Evolutionary conservation across 2,329 filamentous ascomycete genomes (phyloP).

Genomic region (Mycosphaerella arachidis): DNA sequence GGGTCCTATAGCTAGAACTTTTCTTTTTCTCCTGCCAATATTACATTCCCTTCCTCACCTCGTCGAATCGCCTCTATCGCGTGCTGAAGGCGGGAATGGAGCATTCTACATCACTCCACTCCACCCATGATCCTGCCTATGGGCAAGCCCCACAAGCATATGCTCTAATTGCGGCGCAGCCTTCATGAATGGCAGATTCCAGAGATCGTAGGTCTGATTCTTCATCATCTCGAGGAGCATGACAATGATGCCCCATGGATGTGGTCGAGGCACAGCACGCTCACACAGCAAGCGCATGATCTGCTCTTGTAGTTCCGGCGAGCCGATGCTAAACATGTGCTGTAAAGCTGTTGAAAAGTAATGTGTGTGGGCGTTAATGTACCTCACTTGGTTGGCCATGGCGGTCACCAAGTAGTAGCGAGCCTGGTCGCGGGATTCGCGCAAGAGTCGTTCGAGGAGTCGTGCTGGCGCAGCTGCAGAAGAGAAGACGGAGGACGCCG

Average conservation of each 20-base stretch:
- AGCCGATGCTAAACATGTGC: conserved; percentile 64
- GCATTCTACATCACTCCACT: conserved; percentile 10
- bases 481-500: conserved; percentile 59
- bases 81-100: not conserved
- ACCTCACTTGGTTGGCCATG: conserved; percentile 87
- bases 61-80: not conserved
- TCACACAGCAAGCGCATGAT: conserved; percentile 86
- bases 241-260: conserved; percentile 91
- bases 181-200: conserved; percentile 89
- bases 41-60: not conserved
- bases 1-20: conserved; percentile 10
- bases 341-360: conserved; percentile 87
- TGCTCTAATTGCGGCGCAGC: conserved; percentile 70
- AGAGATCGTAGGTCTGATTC: conserved; percentile 87
- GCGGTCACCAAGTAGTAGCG: conserved; percentile 80
- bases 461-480: conserved; percentile 62
- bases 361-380: conserved; percentile 81
- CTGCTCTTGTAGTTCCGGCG: conserved; percentile 81
- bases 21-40: conserved; percentile 1
- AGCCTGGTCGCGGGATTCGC: conserved; percentile 68
- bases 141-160: conserved; percentile 31
- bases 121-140: conserved; percentile 22
- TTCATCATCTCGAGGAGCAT: conserved; percentile 86
- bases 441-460: conserved; percentile 70
- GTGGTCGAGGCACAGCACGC: conserved; percentile 82